Percentiles rank a stretch among this genome's conserved stretches.
phyloP scores from a whole-genome alignment of 441 rosid genomes.

The Populus trichocarpa region DNA sequence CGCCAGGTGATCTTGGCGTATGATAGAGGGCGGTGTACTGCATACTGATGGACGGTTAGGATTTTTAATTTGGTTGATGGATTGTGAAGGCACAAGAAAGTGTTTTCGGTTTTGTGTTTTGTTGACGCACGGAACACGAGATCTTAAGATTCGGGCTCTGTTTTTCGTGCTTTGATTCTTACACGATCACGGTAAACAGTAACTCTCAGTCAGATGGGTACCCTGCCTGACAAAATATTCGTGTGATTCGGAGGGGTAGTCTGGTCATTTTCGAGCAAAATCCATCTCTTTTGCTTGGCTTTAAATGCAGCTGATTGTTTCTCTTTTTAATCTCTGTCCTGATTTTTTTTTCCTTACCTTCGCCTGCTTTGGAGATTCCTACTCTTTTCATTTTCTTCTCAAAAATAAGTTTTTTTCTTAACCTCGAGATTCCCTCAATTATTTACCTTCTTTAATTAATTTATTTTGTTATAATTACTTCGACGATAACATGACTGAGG shows the following conservation, averaged over 20 bases:
- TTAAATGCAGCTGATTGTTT: slow-evolving; percentile 7
- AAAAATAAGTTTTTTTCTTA: slow-evolving; percentile 2
- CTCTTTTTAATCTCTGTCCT: not conserved
- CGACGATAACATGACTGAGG: not conserved
- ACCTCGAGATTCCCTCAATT: slow-evolving; percentile 11
- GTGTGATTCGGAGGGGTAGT: slow-evolving; percentile 6
- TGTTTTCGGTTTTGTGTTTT: not conserved
- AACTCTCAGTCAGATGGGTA: slow-evolving; percentile 17
- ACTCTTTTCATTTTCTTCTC: slow-evolving; percentile 1
- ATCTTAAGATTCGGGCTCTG: slow-evolving; percentile 35
- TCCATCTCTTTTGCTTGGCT: slow-evolving; percentile 12
- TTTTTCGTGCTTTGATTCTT: slow-evolving; percentile 1
- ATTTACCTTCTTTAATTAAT: not conserved
- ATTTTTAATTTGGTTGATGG: slow-evolving; percentile 12
- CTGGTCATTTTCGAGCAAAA: slow-evolving; percentile 17
- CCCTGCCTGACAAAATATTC: not conserved
- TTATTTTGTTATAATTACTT: not conserved
- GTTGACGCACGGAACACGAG: slow-evolving; percentile 35
- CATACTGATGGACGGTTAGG: slow-evolving; percentile 26
- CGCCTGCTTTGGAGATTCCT: slow-evolving; percentile 5
- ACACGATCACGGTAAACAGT: slow-evolving; percentile 17
- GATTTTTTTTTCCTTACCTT: not conserved
- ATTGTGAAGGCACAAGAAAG: slow-evolving; percentile 3
- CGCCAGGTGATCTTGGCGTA: slow-evolving; percentile 14
- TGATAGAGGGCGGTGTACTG: not conserved